Evolutionary conservation across 495 filamentous ascomycete species (phyloP).

Genomic region (Acidiella bohemica): DNA sequence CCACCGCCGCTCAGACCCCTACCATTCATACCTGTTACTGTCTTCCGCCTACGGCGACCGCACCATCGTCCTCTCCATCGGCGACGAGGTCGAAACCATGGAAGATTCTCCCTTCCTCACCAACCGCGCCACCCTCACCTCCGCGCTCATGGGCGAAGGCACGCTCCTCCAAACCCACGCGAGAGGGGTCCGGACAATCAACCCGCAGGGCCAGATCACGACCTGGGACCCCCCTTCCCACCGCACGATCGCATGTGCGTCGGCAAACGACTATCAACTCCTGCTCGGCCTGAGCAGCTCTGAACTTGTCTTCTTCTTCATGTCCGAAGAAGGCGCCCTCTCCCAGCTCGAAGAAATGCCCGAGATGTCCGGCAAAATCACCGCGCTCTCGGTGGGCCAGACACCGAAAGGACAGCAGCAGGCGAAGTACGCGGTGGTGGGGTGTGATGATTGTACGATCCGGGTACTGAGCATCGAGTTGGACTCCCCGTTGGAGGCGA

Average conservation of each 20-base stretch:
- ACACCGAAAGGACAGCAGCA: conserved; percentile 78
- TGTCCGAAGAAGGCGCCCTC: conserved; percentile 79
- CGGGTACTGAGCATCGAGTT: conserved; percentile 82
- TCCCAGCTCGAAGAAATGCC: conserved; percentile 92
- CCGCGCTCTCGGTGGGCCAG: conserved; percentile 80
- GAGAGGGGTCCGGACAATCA: conserved; percentile 82
- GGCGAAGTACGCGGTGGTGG: conserved; percentile 84
- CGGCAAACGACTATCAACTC: conserved; percentile 86
- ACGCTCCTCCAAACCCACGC: conserved; percentile 90
- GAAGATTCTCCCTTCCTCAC: conserved; percentile 83
- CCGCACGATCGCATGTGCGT: conserved; percentile 87
- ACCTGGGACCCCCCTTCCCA: conserved; percentile 92
- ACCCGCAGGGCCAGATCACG: conserved; percentile 65
- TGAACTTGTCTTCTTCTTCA: conserved; percentile 95
- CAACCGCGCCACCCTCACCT: conserved; percentile 72
- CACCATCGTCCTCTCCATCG: conserved; percentile 82
- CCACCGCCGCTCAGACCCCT: conserved; percentile 65
- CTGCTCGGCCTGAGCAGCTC: conserved; percentile 86
- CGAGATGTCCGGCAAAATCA: conserved; percentile 92
- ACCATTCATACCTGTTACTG: conserved; percentile 62
- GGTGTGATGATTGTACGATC: conserved; percentile 91
- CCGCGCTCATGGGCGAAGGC: conserved; percentile 88
- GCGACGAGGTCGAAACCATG: conserved; percentile 91
- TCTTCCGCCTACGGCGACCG: conserved; percentile 46
- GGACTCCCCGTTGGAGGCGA: conserved; percentile 77